phyloP scores from a whole-genome alignment of 208 protist genomes.

The Leptomonas seymouri region DNA sequence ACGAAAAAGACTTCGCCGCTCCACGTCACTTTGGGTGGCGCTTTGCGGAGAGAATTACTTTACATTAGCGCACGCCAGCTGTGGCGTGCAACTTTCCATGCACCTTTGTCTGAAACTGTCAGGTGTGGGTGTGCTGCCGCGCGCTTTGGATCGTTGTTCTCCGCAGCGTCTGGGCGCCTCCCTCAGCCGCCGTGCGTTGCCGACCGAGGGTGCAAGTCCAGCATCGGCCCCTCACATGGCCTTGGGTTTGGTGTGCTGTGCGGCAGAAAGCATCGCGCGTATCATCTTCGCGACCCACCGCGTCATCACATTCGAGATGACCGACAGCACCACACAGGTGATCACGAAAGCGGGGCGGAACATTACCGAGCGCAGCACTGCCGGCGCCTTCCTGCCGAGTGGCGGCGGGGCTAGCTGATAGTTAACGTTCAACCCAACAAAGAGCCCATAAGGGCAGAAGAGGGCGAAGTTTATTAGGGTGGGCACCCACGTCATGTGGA shows the following conservation, averaged over 20 bases:
- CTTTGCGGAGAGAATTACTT: too few species aligned
- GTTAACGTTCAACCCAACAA: constrained; percentile 78
- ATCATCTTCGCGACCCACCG: constrained; percentile 14
- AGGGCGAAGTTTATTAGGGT: constrained; percentile 56
- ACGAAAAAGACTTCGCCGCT: too few species aligned
- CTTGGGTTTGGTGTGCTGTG: background rate
- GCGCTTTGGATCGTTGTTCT: too few species aligned
- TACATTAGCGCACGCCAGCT: too few species aligned
- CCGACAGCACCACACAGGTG: constrained; percentile 43
- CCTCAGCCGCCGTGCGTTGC: too few species aligned
- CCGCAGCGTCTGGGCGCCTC: too few species aligned
- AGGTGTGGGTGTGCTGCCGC: too few species aligned
- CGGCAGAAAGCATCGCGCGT: background rate
- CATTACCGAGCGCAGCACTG: constrained; percentile 22
- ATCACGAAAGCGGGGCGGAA: constrained; percentile 50
- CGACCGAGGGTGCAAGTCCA: too few species aligned
- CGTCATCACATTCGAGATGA: constrained; percentile 32
- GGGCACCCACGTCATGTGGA: constrained; percentile 64
- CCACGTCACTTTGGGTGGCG: too few species aligned
- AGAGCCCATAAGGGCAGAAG: constrained; percentile 45
- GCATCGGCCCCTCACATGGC: background rate
- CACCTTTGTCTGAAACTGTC: too few species aligned
- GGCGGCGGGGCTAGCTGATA: constrained; percentile 77
- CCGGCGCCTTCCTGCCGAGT: constrained; percentile 22
- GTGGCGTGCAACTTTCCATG: too few species aligned